Percentiles rank a stretch among this genome's conserved stretches.
Conservation (phyloP, 768 basidiomycete genomes). For the Fomitopsis serialis region DNA sequence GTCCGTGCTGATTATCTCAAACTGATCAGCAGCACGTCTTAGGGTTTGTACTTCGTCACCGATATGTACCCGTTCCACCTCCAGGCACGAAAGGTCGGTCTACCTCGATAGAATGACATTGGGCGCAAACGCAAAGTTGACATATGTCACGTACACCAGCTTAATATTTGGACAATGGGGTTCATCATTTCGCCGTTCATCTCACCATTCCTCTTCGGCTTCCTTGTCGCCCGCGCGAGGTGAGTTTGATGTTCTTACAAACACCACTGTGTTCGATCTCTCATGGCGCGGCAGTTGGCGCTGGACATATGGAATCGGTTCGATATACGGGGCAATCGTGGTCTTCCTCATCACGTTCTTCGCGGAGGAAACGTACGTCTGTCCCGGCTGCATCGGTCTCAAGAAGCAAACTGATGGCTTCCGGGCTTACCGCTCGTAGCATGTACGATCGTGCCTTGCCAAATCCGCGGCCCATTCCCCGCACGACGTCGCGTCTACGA, state of each 20-base stretch:
- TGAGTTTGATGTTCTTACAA: slow-evolving; percentile 11
- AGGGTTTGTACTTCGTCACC: slow-evolving; percentile 10
- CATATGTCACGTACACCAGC: slow-evolving; percentile 25
- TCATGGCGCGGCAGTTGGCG: slow-evolving; percentile 38
- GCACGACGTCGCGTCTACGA: slow-evolving; percentile 35
- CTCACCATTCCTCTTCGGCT: slow-evolving; percentile 64
- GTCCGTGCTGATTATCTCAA: neutral
- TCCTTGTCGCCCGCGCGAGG: slow-evolving; percentile 52
- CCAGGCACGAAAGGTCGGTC: slow-evolving; percentile 9
- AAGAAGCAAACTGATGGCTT: neutral
- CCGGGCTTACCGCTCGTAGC: slow-evolving; percentile 24
- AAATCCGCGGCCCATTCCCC: slow-evolving; percentile 37
- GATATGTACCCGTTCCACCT: slow-evolving; percentile 12
- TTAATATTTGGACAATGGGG: slow-evolving; percentile 71
- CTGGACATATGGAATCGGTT: slow-evolving; percentile 65
- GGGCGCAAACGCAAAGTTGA: neutral
- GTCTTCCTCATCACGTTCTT: slow-evolving; percentile 53
- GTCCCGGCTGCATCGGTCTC: neutral
- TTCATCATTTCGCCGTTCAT: slow-evolving; percentile 62
- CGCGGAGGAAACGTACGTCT: slow-evolving; percentile 58
- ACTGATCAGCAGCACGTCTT: neutral
- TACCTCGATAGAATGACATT: slow-evolving; percentile 35
- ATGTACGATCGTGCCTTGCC: slow-evolving; percentile 57
- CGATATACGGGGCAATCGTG: slow-evolving; percentile 51
- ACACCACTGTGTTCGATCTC: neutral